phyloP scores from a whole-genome alignment of 768 basidiomycete species.

The Lactarius hengduanensis region DNA sequence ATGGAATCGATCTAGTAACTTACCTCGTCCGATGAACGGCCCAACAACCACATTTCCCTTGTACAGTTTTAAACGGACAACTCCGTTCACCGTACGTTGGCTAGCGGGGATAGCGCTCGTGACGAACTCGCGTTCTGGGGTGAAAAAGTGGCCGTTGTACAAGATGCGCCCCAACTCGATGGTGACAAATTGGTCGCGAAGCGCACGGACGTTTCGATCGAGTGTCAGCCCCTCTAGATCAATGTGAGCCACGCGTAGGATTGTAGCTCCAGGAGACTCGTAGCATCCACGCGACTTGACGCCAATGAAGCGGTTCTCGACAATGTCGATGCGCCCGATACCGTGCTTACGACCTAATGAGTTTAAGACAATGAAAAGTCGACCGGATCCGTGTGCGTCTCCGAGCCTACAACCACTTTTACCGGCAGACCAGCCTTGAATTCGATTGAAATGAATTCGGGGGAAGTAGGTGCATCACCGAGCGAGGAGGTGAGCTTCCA shows the following conservation, averaged over 20 bases:
- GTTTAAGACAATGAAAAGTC: conserved; percentile 92
- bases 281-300: conserved; percentile 99
- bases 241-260: conserved; percentile 92
- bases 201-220: conserved; percentile 92
- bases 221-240: conserved; percentile 98
- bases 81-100: conserved; percentile 94
- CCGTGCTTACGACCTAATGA: conserved; percentile 92
- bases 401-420: conserved; percentile 59
- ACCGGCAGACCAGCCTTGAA: conserved; percentile 86
- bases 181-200: conserved; percentile 95
- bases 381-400: conserved; percentile 84
- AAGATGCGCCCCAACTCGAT: conserved; percentile 85
- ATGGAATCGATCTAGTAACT: conserved; percentile 27
- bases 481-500: conserved; percentile 94
- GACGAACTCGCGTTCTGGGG: conserved; percentile 97
- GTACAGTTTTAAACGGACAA: conserved; percentile 88
- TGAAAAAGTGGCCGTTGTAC: conserved; percentile 99
- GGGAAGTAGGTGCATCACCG: conserved; percentile 72
- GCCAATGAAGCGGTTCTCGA: conserved; percentile 99
- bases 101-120: conserved; percentile 87
- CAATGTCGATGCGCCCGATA: conserved; percentile 96
- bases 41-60: conserved; percentile 96
- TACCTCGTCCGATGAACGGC: conserved; percentile 84
- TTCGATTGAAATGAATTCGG: conserved; percentile 82
- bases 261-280: conserved; percentile 95